Evolutionary conservation across 148 eudicot genomes (phyloP).

Genomic region (Rhododendron simsii): DNA sequence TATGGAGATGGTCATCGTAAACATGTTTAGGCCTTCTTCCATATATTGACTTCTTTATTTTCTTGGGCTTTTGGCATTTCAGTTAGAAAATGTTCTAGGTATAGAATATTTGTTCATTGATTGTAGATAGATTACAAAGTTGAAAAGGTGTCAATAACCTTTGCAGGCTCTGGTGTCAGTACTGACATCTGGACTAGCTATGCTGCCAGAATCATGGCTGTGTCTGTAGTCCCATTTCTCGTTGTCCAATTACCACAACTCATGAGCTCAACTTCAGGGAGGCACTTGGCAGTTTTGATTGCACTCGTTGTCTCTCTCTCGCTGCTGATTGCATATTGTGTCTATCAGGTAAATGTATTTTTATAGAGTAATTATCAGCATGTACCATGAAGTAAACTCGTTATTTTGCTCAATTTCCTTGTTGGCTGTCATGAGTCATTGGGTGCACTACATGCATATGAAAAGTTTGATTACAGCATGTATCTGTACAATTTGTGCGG

Average conservation of each 20-base stretch:
- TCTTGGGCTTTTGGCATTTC: neutral
- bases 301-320: constrained; percentile 34
- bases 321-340: constrained; percentile 39
- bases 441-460: neutral
- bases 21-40: neutral
- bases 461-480: neutral
- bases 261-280: constrained; percentile 39
- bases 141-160: neutral
- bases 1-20: neutral
- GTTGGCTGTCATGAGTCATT: neutral
- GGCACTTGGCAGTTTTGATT: constrained; percentile 43
- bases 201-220: constrained; percentile 51
- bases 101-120: neutral
- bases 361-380: neutral
- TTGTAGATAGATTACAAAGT: neutral
- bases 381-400: neutral
- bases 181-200: constrained; percentile 64
- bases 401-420: neutral
- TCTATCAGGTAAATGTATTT: constrained; percentile 39
- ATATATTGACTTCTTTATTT: too few species aligned
- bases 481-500: neutral
- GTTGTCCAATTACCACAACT: constrained; percentile 54
- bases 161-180: constrained; percentile 53
- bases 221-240: constrained; percentile 51
- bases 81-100: neutral